phyloP scores from a whole-genome alignment of 2,329 filamentous ascomycete species.

The Colletotrichum noveboracense region DNA sequence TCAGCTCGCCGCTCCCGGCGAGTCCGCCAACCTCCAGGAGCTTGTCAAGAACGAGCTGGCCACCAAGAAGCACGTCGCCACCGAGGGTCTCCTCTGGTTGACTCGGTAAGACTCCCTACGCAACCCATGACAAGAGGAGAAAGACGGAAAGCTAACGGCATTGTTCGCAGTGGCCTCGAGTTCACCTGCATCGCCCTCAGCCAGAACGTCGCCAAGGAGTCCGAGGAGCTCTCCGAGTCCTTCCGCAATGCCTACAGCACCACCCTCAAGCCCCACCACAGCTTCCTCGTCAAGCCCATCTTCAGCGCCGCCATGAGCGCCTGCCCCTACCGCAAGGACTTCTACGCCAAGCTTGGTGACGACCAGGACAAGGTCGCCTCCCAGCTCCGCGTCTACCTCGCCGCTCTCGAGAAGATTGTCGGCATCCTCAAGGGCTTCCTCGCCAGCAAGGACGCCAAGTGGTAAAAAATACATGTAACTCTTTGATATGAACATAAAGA shows the following conservation, averaged over 20 bases:
- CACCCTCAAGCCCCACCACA: slow-evolving; percentile 94
- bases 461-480: slow-evolving; percentile 40
- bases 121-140: neutral
- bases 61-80: slow-evolving; percentile 85
- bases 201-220: slow-evolving; percentile 71
- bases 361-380: slow-evolving; percentile 66
- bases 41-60: slow-evolving; percentile 88
- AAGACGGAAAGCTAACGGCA: slow-evolving; percentile 2
- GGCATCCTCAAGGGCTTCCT: slow-evolving; percentile 72
- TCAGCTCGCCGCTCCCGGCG: slow-evolving; percentile 76
- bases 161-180: slow-evolving; percentile 75
- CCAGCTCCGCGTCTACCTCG: slow-evolving; percentile 75
- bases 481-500: neutral
- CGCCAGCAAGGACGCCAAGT: slow-evolving; percentile 62
- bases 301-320: slow-evolving; percentile 94
- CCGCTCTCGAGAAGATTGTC: slow-evolving; percentile 79
- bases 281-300: slow-evolving; percentile 86
- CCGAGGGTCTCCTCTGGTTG: slow-evolving; percentile 91
- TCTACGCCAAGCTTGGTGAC: slow-evolving; percentile 84
- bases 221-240: slow-evolving; percentile 80
- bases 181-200: slow-evolving; percentile 89
- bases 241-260: slow-evolving; percentile 85
- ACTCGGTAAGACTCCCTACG: slow-evolving; percentile 65
- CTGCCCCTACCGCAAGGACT: slow-evolving; percentile 91
- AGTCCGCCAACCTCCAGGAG: slow-evolving; percentile 84